phyloP scores from a whole-genome alignment of 352 stramenopile genomes.

The Pythium aristosporum region DNA sequence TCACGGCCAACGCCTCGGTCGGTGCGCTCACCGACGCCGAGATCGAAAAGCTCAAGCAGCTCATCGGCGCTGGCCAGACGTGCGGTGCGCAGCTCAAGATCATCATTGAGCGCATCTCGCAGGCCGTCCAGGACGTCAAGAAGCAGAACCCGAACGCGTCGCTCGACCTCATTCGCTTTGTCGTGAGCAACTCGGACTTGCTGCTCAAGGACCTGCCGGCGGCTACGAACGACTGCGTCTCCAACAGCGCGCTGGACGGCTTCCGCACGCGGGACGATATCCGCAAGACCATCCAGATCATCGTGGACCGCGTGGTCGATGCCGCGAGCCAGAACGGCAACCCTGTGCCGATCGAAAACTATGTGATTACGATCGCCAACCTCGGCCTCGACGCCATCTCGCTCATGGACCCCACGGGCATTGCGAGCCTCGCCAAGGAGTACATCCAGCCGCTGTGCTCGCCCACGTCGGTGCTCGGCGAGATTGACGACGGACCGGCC shows the following conservation, averaged over 20 bases:
- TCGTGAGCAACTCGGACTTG: conserved; percentile 41
- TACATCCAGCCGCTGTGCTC: conserved; percentile 58
- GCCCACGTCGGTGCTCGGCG: conserved; percentile 43
- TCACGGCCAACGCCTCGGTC: neutral
- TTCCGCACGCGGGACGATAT: conserved; percentile 41
- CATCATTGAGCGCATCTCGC: conserved; percentile 19
- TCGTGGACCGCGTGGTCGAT: conserved; percentile 47
- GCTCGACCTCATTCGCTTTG: conserved; percentile 33
- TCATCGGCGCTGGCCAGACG: conserved; percentile 17
- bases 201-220: conserved; percentile 50
- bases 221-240: conserved; percentile 46
- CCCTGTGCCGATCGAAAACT: conserved; percentile 34
- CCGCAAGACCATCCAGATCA: conserved; percentile 45
- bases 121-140: conserved; percentile 19
- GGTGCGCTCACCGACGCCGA: conserved; percentile 3
- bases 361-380: conserved; percentile 44
- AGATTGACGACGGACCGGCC: conserved; percentile 49
- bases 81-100: conserved; percentile 26
- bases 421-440: conserved; percentile 41
- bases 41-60: conserved; percentile 17
- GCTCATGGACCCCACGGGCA: conserved; percentile 44
- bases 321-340: conserved; percentile 46
- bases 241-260: conserved; percentile 3
- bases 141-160: conserved; percentile 11
- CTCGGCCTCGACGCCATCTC: conserved; percentile 44